Evolutionary conservation across 163 green algal genomes (phyloP).

Genomic region (Scenedesmus sp.): DNA sequence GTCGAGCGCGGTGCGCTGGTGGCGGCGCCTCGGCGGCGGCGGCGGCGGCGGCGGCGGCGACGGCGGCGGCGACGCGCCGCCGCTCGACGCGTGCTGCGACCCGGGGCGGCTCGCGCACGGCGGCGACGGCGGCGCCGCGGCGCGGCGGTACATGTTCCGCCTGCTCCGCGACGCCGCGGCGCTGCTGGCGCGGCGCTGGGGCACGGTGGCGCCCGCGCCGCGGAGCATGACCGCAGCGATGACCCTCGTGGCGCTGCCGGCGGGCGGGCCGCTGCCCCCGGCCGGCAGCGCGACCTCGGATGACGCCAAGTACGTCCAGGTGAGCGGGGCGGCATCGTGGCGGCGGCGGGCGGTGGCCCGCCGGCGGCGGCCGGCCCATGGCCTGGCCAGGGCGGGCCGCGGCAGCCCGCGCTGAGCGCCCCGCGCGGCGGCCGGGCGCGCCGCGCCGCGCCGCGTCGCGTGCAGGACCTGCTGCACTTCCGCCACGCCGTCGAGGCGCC

Average conservation of each 20-base stretch:
- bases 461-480: constrained; percentile 68
- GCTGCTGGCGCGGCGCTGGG: constrained; percentile 46
- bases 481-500: constrained; percentile 62
- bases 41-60: neutral
- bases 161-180: constrained; percentile 41
- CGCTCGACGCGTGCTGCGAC: constrained; percentile 12
- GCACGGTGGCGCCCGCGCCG: constrained; percentile 46
- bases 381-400: neutral
- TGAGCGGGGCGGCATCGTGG: too few relatives aligned
- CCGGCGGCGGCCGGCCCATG: neutral
- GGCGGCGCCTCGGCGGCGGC: neutral
- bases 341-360: neutral
- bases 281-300: constrained; percentile 45
- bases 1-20: constrained; percentile 25
- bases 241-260: constrained; percentile 62
- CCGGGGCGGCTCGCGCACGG: neutral
- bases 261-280: constrained; percentile 2
- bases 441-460: too few relatives aligned
- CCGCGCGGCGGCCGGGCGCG: too few relatives aligned
- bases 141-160: constrained; percentile 37
- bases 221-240: constrained; percentile 58
- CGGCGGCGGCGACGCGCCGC: too few relatives aligned
- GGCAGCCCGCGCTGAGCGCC: constrained; percentile 4
- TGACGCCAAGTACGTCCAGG: constrained; percentile 67
- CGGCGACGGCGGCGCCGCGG: constrained; percentile 23